Conservation (phyloP, 306 rosid species). For the Glycyrrhiza uralensis region DNA sequence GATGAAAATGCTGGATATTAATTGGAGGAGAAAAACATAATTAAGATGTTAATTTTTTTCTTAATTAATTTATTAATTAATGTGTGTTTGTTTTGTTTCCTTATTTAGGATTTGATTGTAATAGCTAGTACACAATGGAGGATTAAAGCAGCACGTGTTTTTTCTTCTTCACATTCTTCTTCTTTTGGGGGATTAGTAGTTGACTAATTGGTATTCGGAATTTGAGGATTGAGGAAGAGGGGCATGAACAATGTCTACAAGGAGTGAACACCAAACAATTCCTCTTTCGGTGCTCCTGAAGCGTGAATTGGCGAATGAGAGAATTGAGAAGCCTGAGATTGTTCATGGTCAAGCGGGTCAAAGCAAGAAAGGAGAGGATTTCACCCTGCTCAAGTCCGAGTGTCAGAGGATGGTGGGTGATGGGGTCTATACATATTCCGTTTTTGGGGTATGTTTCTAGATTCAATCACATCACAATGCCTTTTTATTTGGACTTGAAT, state of each 20-base stretch:
- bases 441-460: conserved; percentile 66
- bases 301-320: conserved; percentile 89
- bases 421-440: conserved; percentile 86
- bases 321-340: conserved; percentile 89
- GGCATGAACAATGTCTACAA: conserved; percentile 55
- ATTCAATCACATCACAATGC: not conserved
- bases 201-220: not conserved
- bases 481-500: not conserved
- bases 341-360: conserved; percentile 78
- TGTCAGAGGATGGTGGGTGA: conserved; percentile 94
- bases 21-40: not conserved
- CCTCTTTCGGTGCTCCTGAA: conserved; percentile 87
- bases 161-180: not conserved
- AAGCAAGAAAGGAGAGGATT: conserved; percentile 98
- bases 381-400: conserved; percentile 67
- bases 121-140: not conserved
- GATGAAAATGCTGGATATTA: conserved; percentile 10
- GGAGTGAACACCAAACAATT: conserved; percentile 75
- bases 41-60: not conserved
- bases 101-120: conserved; percentile 31
- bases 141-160: conserved; percentile 6
- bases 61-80: not conserved
- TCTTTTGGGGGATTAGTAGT: not conserved
- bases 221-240: conserved; percentile 3
- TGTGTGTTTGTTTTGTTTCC: conserved; percentile 17